These are phyloP conservation scores for Chondrus crispus DNA, from an alignment of 23 red algal genomes.

Conservation along the genomic window DNA sequence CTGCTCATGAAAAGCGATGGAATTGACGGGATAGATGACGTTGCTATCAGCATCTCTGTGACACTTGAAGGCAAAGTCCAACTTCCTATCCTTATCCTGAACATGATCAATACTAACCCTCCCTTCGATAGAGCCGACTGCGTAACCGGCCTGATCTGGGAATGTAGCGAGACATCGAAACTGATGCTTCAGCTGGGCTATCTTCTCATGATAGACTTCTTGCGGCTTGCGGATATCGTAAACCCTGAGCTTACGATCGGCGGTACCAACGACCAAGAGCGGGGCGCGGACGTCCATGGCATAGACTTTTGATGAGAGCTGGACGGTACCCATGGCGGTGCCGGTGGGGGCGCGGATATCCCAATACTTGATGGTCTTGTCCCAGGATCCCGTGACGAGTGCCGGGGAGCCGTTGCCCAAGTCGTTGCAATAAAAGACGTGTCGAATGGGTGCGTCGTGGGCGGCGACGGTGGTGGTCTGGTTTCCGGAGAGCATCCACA, in stretches of 20 bases:
- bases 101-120: conserved; percentile 94
- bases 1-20: conserved; percentile 86
- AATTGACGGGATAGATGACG: conserved; percentile 81
- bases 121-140: conserved; percentile 89
- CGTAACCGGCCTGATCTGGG: conserved; percentile 84
- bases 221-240: conserved; percentile 92
- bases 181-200: conserved; percentile 87
- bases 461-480: conserved; percentile 66
- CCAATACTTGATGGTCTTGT: conserved; percentile 95
- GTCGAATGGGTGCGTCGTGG: conserved; percentile 86
- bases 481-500: conserved; percentile 80
- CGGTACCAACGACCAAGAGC: conserved; percentile 89
- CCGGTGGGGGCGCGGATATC: conserved; percentile 88
- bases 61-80: conserved; percentile 97
- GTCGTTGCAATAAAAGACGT: conserved; percentile 77
- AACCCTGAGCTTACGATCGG: conserved; percentile 81
- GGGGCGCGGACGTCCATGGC: conserved; percentile 85
- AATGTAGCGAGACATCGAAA: conserved; percentile 91
- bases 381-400: conserved; percentile 92
- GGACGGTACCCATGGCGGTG: conserved; percentile 70
- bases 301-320: conserved; percentile 67
- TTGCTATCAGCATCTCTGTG: conserved; percentile 77
- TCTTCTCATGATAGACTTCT: conserved; percentile 72
- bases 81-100: conserved; percentile 69
- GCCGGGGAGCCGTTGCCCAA: conserved; percentile 75